phyloP scores from a whole-genome alignment of 148 eudicot genomes.

The Nyssa sinensis region DNA sequence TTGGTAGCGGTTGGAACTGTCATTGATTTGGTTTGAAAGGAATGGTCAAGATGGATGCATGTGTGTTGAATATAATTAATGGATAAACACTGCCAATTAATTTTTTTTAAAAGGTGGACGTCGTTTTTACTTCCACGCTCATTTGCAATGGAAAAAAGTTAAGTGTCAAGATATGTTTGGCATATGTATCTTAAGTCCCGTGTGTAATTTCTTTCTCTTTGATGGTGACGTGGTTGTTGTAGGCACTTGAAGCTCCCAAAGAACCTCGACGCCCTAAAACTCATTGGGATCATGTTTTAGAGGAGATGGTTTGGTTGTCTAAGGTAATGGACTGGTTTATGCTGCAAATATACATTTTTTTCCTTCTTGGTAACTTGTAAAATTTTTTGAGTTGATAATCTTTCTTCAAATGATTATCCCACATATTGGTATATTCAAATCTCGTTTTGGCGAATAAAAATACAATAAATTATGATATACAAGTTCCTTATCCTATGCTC shows the following conservation, averaged over 20 bases:
- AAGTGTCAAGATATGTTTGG: background rate
- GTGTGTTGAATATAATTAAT: background rate
- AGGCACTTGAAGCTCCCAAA: slow-evolving; percentile 98
- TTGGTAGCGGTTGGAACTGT: background rate
- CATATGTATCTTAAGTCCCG: background rate
- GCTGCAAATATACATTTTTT: background rate
- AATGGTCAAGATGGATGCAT: background rate
- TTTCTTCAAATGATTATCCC: background rate
- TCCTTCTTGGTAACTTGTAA: too few relatives aligned
- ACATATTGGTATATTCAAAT: background rate
- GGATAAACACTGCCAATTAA: background rate
- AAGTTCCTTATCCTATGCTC: slow-evolving; percentile 4
- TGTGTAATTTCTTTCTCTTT: background rate
- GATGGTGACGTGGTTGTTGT: slow-evolving; percentile 24
- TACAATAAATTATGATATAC: slow-evolving; percentile 1
- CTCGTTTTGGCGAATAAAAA: background rate
- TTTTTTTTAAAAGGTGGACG: background rate
- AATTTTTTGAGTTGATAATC: background rate
- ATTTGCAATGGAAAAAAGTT: background rate
- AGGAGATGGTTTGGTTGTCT: slow-evolving; percentile 98
- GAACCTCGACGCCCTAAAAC: slow-evolving; percentile 93
- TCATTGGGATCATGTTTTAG: slow-evolving; percentile 99
- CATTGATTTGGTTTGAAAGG: background rate
- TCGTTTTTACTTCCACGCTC: background rate
- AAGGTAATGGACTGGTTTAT: slow-evolving; percentile 50